These are phyloP conservation scores for Codiaeum variegatum DNA, from an alignment of 441 rosid species.

Conservation along the genomic window DNA sequence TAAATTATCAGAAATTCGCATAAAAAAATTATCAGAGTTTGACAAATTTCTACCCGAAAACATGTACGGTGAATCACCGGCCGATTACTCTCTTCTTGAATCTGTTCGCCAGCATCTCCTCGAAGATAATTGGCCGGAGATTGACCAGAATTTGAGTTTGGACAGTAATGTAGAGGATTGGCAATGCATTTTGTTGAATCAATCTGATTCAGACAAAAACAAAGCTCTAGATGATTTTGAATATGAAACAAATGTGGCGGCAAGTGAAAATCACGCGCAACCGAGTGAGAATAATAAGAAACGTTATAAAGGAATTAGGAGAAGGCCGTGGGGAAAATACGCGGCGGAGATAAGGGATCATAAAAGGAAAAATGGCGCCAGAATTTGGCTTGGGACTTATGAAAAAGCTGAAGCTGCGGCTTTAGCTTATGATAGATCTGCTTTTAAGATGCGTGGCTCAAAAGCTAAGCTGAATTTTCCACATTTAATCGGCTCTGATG, in stretches of 20 bases:
- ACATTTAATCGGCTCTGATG: no score
- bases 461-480: slow-evolving; percentile 70
- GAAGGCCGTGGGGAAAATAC: slow-evolving; percentile 61
- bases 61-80: no score
- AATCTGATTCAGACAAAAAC: not conserved
- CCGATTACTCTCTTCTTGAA: no score
- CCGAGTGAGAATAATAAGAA: not conserved
- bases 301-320: slow-evolving; percentile 45
- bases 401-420: slow-evolving; percentile 56
- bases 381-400: slow-evolving; percentile 61
- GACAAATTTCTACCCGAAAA: no score
- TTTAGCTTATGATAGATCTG: slow-evolving; percentile 60
- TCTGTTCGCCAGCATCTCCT: no score
- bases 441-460: slow-evolving; percentile 58
- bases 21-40: no score
- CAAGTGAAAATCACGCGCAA: not conserved
- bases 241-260: not conserved
- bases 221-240: not conserved
- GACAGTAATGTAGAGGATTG: no score
- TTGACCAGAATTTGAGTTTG: no score
- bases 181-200: not conserved
- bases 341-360: slow-evolving; percentile 72
- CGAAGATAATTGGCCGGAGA: no score
- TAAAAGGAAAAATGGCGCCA: slow-evolving; percentile 39
- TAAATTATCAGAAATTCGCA: no score